Percentiles rank a stretch among this genome's conserved stretches.
Evolutionary conservation across 2,329 filamentous ascomycete species (phyloP).

Genomic region (Cladosporium halotolerans): DNA sequence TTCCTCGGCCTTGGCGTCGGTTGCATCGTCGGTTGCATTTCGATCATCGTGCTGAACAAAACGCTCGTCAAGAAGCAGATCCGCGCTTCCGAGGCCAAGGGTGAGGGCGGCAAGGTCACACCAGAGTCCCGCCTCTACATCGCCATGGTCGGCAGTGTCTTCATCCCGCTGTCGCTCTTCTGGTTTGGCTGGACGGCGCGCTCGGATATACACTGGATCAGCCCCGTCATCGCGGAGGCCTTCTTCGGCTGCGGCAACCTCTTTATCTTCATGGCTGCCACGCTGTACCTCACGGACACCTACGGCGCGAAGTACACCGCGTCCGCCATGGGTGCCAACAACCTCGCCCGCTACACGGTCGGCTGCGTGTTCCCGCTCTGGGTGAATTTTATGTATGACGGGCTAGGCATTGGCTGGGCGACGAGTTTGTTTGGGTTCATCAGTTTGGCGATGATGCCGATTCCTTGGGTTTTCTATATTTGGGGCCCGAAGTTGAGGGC

Average conservation of each 20-base stretch:
- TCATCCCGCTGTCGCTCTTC: conserved; percentile 23
- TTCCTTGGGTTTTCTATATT: conserved; percentile 33
- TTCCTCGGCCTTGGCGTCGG: conserved; percentile 23
- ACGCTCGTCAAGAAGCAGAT: conserved; percentile 4
- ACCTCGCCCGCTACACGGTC: conserved; percentile 49
- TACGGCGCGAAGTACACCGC: conserved; percentile 49
- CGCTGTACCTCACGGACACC: conserved; percentile 46
- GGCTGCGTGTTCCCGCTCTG: conserved; percentile 56
- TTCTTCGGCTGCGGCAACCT: conserved; percentile 34
- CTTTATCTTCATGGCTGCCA: conserved; percentile 31
- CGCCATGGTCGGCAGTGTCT: conserved; percentile 12
- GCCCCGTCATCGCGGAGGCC: conserved; percentile 33
- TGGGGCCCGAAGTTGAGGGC: conserved; percentile 29
- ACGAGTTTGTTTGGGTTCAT: conserved; percentile 34
- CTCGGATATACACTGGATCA: conserved; percentile 30
- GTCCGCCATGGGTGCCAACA: conserved; percentile 52
- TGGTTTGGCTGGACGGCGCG: conserved; percentile 32
- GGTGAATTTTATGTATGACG: conserved; percentile 27
- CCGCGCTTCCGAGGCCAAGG: not conserved
- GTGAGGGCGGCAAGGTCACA: conserved; percentile 10
- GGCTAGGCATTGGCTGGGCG: conserved; percentile 35
- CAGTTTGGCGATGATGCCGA: conserved; percentile 31
- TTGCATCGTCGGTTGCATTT: conserved; percentile 7
- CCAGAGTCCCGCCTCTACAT: conserved; percentile 13
- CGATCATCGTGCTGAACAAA: conserved; percentile 3